Base-by-base conservation (phyloP, 1,284 basidiomycete species). In the Tilletia walkeri region DNA sequence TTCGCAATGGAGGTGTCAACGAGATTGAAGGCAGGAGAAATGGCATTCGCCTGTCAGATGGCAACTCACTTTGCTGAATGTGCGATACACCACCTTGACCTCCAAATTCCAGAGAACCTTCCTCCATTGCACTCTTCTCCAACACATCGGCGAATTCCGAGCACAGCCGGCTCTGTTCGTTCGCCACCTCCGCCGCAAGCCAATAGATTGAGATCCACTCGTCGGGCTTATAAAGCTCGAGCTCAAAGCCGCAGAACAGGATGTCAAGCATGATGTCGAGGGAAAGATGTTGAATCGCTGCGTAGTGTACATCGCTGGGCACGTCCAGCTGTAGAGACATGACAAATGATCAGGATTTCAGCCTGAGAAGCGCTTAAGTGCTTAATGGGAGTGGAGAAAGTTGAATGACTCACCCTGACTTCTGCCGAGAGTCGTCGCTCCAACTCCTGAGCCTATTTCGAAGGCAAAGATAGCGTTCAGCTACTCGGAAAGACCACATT, bases 201-300 rank as follows among this genome's bases (percentile, higher is more conserved):
- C 91, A 92, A 84, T 92, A 92, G 4, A 90, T 89, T 73, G 90
- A 88, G 0, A 89, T 85, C 54, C 86, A 87, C 78, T 93, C 92
- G 53, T 89, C 87, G 0, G 85, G 81, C 7, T 88, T 86, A 76
- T 93, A 92, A 7, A 94, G 83, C 59, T 91, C 89, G 36, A 92
- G 85, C 79, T 92, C 91, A 74, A 92, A 90, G 1, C 91, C 92
- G 0, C 90, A 89, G 65, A 90, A 85, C 9, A 92, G 84, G 20
- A 93, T 86, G 74, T 93, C 90, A 49, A 88, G 86, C 10, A 91
- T 86, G 30, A 87, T 85, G 4, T 87, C 85, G 34, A 92, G 82
- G 66, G 90, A 87, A 86, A 89, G 88, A 16, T 88, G 74, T 18
- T 89, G 84, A 2, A 88, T 86, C 0, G 86, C 85, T 36, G 91